Evolutionary conservation across 2,329 filamentous ascomycete species (phyloP).

Genomic region (Onygenales sp.): DNA sequence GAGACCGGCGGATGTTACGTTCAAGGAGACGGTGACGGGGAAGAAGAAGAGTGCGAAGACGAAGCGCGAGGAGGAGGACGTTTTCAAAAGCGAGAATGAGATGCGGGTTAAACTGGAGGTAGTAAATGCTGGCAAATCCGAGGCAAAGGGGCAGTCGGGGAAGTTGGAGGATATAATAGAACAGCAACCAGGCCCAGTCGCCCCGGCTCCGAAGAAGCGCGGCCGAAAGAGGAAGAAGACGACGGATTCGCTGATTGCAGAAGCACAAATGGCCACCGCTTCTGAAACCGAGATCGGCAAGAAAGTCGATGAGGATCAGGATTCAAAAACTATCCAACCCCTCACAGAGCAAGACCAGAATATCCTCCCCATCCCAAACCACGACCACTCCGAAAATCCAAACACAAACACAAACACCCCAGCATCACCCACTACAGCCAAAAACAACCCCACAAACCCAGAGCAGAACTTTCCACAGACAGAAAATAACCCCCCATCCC

Average conservation of each 20-base stretch:
- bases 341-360: constrained; percentile 1
- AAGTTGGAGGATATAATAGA: not conserved
- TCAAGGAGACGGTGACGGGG: not conserved
- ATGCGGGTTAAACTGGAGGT: constrained; percentile 1
- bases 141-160: not conserved
- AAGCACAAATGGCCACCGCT: not conserved
- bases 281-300: not conserved
- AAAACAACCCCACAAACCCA: not conserved
- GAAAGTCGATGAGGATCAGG: not conserved
- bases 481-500: not conserved
- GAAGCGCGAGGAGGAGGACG: not conserved
- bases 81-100: constrained; percentile 6
- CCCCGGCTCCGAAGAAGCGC: constrained; percentile 29
- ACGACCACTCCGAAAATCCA: not conserved
- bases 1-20: constrained; percentile 9
- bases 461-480: not conserved
- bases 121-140: not conserved
- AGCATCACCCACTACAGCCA: not conserved
- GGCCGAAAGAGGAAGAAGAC: constrained; percentile 33
- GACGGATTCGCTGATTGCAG: constrained; percentile 11
- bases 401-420: not conserved
- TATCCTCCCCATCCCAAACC: not conserved
- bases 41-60: not conserved
- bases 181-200: not conserved
- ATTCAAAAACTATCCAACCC: not conserved